Percentiles rank a stretch among this genome's conserved stretches.
These are phyloP conservation scores for Spathaspora jeffriesii DNA, from an alignment of 1,139 yeast genomes.

Conservation along the genomic window DNA sequence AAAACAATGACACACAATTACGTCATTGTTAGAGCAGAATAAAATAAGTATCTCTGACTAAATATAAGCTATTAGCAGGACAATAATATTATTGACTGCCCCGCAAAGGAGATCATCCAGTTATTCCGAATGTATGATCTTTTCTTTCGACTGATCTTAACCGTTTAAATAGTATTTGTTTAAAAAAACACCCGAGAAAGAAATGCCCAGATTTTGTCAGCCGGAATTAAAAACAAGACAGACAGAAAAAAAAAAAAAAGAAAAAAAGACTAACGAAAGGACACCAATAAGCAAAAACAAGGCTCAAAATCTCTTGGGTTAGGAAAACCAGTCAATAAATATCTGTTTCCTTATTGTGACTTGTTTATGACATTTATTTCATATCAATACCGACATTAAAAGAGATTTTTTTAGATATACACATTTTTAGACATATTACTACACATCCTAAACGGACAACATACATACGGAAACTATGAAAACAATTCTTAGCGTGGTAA, in stretches of 20 bases:
- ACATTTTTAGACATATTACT: not conserved
- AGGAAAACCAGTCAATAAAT: not conserved
- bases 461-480: not conserved
- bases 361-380: not conserved
- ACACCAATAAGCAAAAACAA: not conserved
- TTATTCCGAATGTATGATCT: too few relatives aligned
- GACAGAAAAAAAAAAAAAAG: not conserved
- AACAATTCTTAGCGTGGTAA: not conserved
- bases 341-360: not conserved
- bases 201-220: not conserved
- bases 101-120: not conserved
- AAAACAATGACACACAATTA: constrained; percentile 1
- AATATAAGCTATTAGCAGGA: not conserved
- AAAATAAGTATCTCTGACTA: not conserved
- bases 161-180: not conserved
- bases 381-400: not conserved
- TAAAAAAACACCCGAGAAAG: not conserved
- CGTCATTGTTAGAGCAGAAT: not conserved
- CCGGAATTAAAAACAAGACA: not conserved
- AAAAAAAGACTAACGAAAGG: not conserved
- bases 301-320: not conserved
- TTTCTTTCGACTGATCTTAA: not conserved
- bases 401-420: not conserved
- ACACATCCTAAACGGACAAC: too few relatives aligned
- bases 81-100: not conserved